Evolutionary conservation across 306 rosid species (phyloP), one percentile per base, ranked within the genome.

Genomic region (Begonia peltatifolia): DNA sequence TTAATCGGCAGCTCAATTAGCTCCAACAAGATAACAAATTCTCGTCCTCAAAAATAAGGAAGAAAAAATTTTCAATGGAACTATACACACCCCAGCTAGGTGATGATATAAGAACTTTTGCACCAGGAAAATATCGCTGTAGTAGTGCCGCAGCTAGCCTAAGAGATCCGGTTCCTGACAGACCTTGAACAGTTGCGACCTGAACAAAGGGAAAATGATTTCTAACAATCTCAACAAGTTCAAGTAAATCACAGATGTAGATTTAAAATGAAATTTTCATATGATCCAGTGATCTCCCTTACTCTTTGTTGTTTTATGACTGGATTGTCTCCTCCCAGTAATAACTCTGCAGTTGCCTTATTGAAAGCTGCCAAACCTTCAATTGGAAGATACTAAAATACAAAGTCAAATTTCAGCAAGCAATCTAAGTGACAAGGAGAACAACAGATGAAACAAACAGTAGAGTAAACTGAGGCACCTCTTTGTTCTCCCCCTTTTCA

Each of bases 291-390:
- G 17, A 38, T 48, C 25, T 14, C 53, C 65, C 83, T 3, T 75
- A 92, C 99, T 57, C 73, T 71, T 58, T 92, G 94, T 46, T 86
- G 74, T 69, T 79, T 69, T 57, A 92, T 79, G 60, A 79, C 81
- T 5, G 80, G 78, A 64, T 74, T 92, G 77, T 77, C 87, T 48
- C 94, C 89, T 66, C 96, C 96, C 44, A 92, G 76, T 63, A 92
- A 79, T 69, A 86, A 68, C 63, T 86, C 96, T 8, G 94, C 93
- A 30, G 96, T 92, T 38, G 70, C 99, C 82, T 81, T 81, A 52
- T 92, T 92, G 72, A 92, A 92, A 9, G 94, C 99, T 56, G 96
- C 94, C 77, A 86, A 82, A 72, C 99, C 99, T 63, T 92, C 99
- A 55, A 92, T 86, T 2, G 99, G 94, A 42, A 92, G 94, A 75